Conservation (phyloP, 352 stramenopile species). For the Hyaloperonospora brassicae region DNA sequence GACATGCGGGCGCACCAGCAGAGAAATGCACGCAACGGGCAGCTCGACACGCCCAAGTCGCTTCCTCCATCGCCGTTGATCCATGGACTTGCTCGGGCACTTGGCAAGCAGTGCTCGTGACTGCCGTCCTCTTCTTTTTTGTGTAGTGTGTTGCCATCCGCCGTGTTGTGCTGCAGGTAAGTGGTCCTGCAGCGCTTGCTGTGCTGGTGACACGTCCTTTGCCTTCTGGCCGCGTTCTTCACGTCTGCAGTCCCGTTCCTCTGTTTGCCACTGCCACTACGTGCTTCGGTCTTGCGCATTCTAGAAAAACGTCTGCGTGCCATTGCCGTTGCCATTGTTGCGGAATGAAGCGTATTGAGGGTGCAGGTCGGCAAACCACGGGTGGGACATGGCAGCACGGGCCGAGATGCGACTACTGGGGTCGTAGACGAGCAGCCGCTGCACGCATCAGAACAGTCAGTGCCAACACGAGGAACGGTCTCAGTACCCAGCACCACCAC, state of each 20-base stretch:
- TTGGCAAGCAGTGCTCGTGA: no score
- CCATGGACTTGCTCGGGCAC: no score
- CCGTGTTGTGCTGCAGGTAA: background rate
- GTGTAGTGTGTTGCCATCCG: slow-evolving; percentile 2
- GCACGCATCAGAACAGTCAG: background rate
- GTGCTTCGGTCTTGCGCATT: background rate
- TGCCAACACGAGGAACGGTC: background rate
- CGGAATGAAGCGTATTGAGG: slow-evolving; percentile 67
- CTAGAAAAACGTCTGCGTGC: slow-evolving; percentile 40
- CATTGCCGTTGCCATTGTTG: slow-evolving; percentile 39
- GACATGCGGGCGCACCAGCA: no score
- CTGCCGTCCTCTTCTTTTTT: slow-evolving; percentile 2
- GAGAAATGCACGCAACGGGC: no score
- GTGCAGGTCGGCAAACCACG: slow-evolving; percentile 80
- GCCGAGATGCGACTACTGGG: slow-evolving; percentile 71
- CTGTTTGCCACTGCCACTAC: no score
- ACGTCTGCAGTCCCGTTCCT: no score
- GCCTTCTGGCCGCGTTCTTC: no score
- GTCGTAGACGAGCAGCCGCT: slow-evolving; percentile 80
- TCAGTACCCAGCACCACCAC: no score
- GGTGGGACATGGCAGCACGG: slow-evolving; percentile 70
- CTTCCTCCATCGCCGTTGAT: no score
- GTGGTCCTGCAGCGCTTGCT: no score
- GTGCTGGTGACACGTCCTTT: no score
- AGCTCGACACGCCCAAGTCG: no score